phyloP scores from a whole-genome alignment of 2,329 filamentous ascomycete species.

The Penicillium sp. region DNA sequence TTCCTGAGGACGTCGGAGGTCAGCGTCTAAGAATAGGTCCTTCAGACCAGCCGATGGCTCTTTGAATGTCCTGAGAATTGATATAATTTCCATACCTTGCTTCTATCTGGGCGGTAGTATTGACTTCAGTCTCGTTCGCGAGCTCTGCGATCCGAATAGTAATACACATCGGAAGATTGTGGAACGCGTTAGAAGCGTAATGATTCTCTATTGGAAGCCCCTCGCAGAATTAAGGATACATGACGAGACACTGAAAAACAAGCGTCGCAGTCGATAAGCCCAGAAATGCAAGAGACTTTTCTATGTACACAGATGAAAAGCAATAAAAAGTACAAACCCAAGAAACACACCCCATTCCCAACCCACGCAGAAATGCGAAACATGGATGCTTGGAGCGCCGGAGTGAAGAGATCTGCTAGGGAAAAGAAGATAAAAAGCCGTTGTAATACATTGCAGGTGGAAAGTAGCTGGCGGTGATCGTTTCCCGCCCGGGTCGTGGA shows the following conservation, averaged over 20 bases:
- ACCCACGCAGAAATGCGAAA: slow-evolving; percentile 44
- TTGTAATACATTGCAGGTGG: slow-evolving; percentile 42
- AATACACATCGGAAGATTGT: neutral
- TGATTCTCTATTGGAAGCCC: slow-evolving; percentile 31
- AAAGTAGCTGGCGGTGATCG: slow-evolving; percentile 28
- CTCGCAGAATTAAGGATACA: slow-evolving; percentile 34
- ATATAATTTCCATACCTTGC: no score
- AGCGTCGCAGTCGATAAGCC: slow-evolving; percentile 30
- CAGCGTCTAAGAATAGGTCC: no score
- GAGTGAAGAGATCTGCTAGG: slow-evolving; percentile 44
- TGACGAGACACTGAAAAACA: slow-evolving; percentile 25
- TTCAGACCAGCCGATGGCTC: no score
- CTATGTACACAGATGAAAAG: slow-evolving; percentile 44
- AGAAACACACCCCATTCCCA: slow-evolving; percentile 44
- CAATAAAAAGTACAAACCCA: slow-evolving; percentile 40
- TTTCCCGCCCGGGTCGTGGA: slow-evolving; percentile 30
- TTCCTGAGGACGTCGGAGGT: no score
- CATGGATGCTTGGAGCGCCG: slow-evolving; percentile 44
- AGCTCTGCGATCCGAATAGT: neutral
- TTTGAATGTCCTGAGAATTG: no score
- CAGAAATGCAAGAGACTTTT: slow-evolving; percentile 39
- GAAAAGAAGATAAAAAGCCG: slow-evolving; percentile 31
- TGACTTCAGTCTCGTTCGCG: no score
- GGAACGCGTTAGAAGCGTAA: slow-evolving; percentile 7
- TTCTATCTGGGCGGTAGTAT: no score